Percentiles rank a stretch among this genome's conserved stretches.
Conservation (phyloP, 2,329 filamentous ascomycete species). For the Aureobasidium sp. region DNA sequence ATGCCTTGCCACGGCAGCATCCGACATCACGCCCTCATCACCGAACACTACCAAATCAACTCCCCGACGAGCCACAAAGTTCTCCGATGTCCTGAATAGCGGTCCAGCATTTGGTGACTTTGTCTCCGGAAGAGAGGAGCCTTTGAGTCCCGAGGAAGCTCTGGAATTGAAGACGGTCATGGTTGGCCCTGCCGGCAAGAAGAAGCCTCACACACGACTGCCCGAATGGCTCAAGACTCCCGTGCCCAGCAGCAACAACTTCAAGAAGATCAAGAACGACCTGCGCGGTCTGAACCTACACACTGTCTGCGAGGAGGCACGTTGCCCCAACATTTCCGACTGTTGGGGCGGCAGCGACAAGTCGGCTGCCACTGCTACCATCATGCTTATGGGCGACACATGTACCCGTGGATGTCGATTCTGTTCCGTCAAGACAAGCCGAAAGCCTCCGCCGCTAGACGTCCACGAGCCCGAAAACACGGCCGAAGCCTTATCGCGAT, state of each 20-base stretch:
- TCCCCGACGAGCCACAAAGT: conserved; percentile 44
- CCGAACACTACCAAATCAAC: conserved; percentile 27
- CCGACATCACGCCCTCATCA: conserved; percentile 28
- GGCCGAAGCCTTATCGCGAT: conserved; percentile 82
- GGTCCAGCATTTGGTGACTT: conserved; percentile 61
- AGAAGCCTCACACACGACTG: conserved; percentile 64
- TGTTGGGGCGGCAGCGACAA: conserved; percentile 94
- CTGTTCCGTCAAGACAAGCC: conserved; percentile 89
- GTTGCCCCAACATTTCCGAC: conserved; percentile 94
- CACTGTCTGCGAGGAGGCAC: conserved; percentile 95
- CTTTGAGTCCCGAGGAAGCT: conserved; percentile 43
- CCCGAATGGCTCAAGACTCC: conserved; percentile 95
- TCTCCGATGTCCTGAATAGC: conserved; percentile 56
- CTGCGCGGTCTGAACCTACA: conserved; percentile 82
- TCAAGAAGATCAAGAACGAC: conserved; percentile 91
- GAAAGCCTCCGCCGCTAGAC: conserved; percentile 71
- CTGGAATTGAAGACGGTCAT: conserved; percentile 56
- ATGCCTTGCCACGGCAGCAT: conserved; percentile 38
- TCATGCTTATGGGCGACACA: conserved; percentile 99
- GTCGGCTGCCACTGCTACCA: conserved; percentile 87
- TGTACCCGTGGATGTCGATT: conserved; percentile 95
- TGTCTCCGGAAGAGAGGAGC: conserved; percentile 40
- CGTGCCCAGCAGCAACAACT: conserved; percentile 79
- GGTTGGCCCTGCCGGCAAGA: conserved; percentile 54
- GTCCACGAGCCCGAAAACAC: conserved; percentile 96